phyloP scores from a whole-genome alignment of 331 rosid genomes.

The Erythrophleum ivorense region DNA sequence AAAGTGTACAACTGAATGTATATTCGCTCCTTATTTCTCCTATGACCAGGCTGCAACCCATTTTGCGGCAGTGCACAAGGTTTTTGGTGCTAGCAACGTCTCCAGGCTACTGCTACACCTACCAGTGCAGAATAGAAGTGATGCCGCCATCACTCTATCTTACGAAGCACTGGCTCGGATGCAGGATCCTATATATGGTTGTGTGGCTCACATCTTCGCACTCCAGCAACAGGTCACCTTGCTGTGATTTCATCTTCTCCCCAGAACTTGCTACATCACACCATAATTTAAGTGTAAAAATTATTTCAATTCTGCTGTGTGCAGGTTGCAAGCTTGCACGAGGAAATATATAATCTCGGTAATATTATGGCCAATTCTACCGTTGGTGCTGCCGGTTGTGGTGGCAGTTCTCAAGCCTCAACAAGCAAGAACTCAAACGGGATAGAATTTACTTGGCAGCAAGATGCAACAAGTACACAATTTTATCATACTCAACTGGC shows the following conservation, averaged over 20 bases:
- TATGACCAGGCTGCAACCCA: slow-evolving; percentile 85
- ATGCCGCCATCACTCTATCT: slow-evolving; percentile 81
- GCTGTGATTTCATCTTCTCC: neutral
- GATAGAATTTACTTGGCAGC: slow-evolving; percentile 21
- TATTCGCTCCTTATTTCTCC: slow-evolving; percentile 89
- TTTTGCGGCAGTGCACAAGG: slow-evolving; percentile 93
- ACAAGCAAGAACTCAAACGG: slow-evolving; percentile 1
- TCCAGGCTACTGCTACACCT: slow-evolving; percentile 79
- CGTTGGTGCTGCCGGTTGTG: slow-evolving; percentile 4
- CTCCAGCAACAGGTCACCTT: slow-evolving; percentile 81
- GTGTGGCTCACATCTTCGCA: slow-evolving; percentile 82
- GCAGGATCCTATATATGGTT: slow-evolving; percentile 85
- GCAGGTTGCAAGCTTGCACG: slow-evolving; percentile 82
- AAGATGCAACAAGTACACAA: slow-evolving; percentile 11
- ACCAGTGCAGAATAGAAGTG: slow-evolving; percentile 72
- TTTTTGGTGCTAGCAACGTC: slow-evolving; percentile 94
- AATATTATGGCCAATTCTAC: slow-evolving; percentile 54
- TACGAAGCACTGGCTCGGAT: slow-evolving; percentile 92
- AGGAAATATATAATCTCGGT: slow-evolving; percentile 76
- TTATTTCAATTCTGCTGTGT: slow-evolving; percentile 6
- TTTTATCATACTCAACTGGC: slow-evolving; percentile 23
- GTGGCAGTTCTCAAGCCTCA: slow-evolving; percentile 4
- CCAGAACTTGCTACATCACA: neutral
- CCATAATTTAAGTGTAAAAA: neutral
- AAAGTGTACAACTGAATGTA: slow-evolving; percentile 78